Evolutionary conservation across 129 eudicot genomes (phyloP).

Genomic region (Flaveria robusta): DNA sequence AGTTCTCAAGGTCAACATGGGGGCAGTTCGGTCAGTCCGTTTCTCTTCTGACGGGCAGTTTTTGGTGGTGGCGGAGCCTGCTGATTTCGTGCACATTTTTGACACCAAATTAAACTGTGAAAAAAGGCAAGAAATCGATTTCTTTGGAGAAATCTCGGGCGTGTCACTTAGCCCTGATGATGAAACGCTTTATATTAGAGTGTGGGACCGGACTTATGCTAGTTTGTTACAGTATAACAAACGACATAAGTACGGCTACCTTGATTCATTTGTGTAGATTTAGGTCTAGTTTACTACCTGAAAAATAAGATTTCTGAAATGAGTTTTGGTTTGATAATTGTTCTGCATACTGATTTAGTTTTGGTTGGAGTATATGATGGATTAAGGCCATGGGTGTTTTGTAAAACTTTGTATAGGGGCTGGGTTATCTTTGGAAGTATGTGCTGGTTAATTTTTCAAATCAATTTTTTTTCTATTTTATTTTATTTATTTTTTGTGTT

Average conservation of each 20-base stretch:
- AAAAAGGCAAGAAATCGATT: constrained; percentile 68
- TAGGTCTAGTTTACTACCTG: neutral
- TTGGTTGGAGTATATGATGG: constrained; percentile 30
- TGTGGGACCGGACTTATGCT: constrained; percentile 88
- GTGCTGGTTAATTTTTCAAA: neutral
- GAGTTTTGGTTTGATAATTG: constrained; percentile 30
- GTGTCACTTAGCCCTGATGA: constrained; percentile 80
- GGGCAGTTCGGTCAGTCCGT: constrained; percentile 81
- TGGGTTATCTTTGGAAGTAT: constrained; percentile 3
- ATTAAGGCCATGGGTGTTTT: constrained; percentile 1
- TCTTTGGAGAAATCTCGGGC: constrained; percentile 88
- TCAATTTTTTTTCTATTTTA: neutral
- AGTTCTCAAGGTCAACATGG: constrained; percentile 81
- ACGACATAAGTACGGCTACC: constrained; percentile 48
- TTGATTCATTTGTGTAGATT: constrained; percentile 54
- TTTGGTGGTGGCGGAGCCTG: constrained; percentile 80
- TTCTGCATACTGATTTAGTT: constrained; percentile 20
- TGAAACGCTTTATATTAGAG: constrained; percentile 67
- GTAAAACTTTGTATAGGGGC: constrained; percentile 33
- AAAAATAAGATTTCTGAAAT: constrained; percentile 28
- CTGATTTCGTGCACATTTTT: constrained; percentile 77
- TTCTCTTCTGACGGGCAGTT: constrained; percentile 78
- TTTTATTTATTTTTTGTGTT: too few species aligned
- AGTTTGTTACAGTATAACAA: constrained; percentile 75
- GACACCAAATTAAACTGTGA: constrained; percentile 40